These are phyloP conservation scores for Daldinia caldariorum DNA, from an alignment of 495 filamentous ascomycete genomes.

Conservation along the genomic window DNA sequence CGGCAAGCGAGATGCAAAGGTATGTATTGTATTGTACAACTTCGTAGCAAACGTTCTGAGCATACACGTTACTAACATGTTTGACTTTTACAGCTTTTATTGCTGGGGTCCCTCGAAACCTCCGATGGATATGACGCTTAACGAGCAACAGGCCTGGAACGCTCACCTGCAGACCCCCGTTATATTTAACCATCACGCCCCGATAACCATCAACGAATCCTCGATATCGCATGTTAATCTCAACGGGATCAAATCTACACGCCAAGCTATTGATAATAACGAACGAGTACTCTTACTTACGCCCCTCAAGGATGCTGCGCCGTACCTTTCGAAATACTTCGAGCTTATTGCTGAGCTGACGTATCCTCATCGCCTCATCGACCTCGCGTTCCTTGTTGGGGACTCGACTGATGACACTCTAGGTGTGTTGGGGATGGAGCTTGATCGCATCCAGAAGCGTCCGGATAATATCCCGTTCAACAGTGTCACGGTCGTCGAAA, in stretches of 20 bases:
- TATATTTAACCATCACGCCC: slow-evolving; percentile 93
- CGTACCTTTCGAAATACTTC: slow-evolving; percentile 86
- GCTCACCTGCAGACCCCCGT: slow-evolving; percentile 89
- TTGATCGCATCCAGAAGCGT: slow-evolving; percentile 87
- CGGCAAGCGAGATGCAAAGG: slow-evolving; percentile 92
- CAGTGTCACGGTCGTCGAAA: slow-evolving; percentile 83
- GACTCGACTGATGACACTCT: slow-evolving; percentile 92
- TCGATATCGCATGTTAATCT: slow-evolving; percentile 84
- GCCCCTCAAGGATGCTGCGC: slow-evolving; percentile 87
- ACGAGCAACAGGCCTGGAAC: slow-evolving; percentile 90
- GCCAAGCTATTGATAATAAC: slow-evolving; percentile 76
- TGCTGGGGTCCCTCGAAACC: slow-evolving; percentile 94
- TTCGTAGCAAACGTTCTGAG: slow-evolving; percentile 22
- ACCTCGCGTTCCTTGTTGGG: slow-evolving; percentile 92
- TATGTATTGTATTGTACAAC: slow-evolving; percentile 50
- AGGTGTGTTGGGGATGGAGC: slow-evolving; percentile 78
- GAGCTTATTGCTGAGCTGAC: slow-evolving; percentile 89
- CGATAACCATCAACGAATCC: slow-evolving; percentile 80
- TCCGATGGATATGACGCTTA: slow-evolving; percentile 90
- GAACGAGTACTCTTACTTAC: slow-evolving; percentile 96
- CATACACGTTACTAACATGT: slow-evolving; percentile 36
- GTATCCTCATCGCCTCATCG: slow-evolving; percentile 95
- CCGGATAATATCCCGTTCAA: slow-evolving; percentile 82
- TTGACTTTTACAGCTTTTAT: slow-evolving; percentile 75
- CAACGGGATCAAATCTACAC: slow-evolving; percentile 84